Base-by-base conservation (phyloP, 2,329 filamentous ascomycete genomes). In the Nothopassalora personata region DNA sequence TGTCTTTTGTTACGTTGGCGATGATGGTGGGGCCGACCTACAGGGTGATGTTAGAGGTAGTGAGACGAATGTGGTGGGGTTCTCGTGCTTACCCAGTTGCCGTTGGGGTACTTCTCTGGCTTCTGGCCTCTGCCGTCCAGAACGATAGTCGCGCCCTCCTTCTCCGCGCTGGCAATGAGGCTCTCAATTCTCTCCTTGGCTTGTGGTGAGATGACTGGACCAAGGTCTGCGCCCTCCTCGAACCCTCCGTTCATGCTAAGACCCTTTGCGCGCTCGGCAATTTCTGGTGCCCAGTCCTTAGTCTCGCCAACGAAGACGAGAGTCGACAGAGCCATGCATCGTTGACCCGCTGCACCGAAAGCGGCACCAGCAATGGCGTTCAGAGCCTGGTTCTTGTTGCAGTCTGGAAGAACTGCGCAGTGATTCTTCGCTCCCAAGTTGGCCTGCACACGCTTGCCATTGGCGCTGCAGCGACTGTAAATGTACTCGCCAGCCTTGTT, bases 401-500 rank as follows among this genome's bases (percentile, higher is more conserved):
- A 89, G 79, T 94, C 90, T 18, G 90, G 90, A 61, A 93, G 83
- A 31, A 94, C 86, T 55, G 88, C 88, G 30, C 89, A 89, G 74
- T 94, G 90, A 81, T 94, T 94, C 83, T 94, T 94, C 66, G 90
- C 90, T 45, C 90, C 90, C 62, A 94, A 78, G 77, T 94, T 94
- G 73, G 90, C 90, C 78, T 94, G 90, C 33, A 92, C 89, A 69
- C 90, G 87, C 83, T 94, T 94, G 71, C 90, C 90, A 70, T 93
- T 91, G 70, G 89, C 89, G 1, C 88, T 91, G 33, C 85, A 90
- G 58, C 89, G 85, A 57, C 80, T 76, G 76, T 86, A 94, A 74
- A 94, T 94, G 79, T 94, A 94, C 77, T 93, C 89, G 70, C 90
- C 90, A 7, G 90, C 90, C 80, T 90, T 89, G 81, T 94, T 94